Evolutionary conservation across 768 basidiomycete genomes (phyloP), one percentile per base, ranked within the genome.

Genomic region (Tephrocybe sp.): DNA sequence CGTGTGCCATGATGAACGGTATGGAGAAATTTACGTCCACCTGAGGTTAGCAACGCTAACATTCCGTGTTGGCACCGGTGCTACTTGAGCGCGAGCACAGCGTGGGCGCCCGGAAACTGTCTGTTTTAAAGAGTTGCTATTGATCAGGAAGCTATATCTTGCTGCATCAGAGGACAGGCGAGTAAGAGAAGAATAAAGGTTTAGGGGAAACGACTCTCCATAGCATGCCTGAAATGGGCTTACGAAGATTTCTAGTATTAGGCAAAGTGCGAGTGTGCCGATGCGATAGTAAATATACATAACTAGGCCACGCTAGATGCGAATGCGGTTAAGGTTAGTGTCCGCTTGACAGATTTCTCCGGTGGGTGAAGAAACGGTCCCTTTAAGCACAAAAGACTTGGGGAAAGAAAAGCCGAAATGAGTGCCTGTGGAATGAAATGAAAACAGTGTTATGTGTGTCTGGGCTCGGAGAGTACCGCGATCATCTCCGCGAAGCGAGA

Each of bases 401-500:
- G 45, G 45, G 32, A 52, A 55, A 56, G 52, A 48, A 49, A 57
- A 55, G 42, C 44, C 53, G 55, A 53, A 51, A 56, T 44, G 34
- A 42, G 55, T 52, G 48, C 54, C 49, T 51, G 50, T 44, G 49
- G 34, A 45, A 48, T 31, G 23, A 58, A 58, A 51, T 49, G 52
- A 57, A 47, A 11, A 39, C 26, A 14, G n/a, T 40, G 47, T 30
- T 38, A 26, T 33, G 51, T 34, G 12, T 32, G 32, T 8, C 32
- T 49, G 36, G 40, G 32, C n/a, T 26, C 35, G 59, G 64, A 63
- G 61, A 58, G 58, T 65, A 62, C 64, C 66, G 68, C 65, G 68
- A 61, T 68, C 67, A 70, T 71, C 59, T 69, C 68, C 69, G 66
- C 51, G 56, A 55, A 57, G 49, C 50, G 30, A 40, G n/a, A 36